Conservation (phyloP, 2,329 filamentous ascomycete genomes). For the Beauveria sp. region DNA sequence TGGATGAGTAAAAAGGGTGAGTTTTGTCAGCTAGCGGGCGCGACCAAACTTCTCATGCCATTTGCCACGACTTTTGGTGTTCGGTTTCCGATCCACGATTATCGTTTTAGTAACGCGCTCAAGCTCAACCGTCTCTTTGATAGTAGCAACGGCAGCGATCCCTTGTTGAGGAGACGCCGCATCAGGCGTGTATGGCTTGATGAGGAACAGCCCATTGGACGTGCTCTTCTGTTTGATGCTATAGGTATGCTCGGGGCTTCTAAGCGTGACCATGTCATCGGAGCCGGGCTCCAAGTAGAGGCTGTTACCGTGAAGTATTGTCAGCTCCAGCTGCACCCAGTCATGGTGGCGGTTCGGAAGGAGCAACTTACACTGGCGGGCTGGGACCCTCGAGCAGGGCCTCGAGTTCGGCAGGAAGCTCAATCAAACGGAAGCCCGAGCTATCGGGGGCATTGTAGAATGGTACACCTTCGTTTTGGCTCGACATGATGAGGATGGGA, state of each 20-base stretch:
- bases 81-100: conserved; percentile 17
- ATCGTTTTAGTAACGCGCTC: conserved; percentile 45
- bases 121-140: conserved; percentile 57
- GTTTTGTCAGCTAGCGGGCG: conserved; percentile 26
- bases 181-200: conserved; percentile 27
- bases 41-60: conserved; percentile 55
- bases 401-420: conserved; percentile 53
- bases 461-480: conserved; percentile 40
- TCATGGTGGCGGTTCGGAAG: not conserved
- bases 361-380: conserved; percentile 41
- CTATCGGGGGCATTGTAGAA: conserved; percentile 42
- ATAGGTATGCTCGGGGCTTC: conserved; percentile 45
- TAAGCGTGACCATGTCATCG: conserved; percentile 40
- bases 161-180: conserved; percentile 22
- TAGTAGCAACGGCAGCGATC: conserved; percentile 43
- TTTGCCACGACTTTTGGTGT: conserved; percentile 35
- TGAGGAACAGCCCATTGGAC: conserved; percentile 56
- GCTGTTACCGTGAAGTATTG: conserved; percentile 21
- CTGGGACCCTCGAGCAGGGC: conserved; percentile 45
- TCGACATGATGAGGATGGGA: conserved; percentile 30
- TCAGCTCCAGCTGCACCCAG: not conserved
- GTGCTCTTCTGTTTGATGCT: conserved; percentile 59
- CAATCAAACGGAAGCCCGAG: conserved; percentile 51
- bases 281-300: conserved; percentile 42
- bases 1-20: not conserved